Base-by-base conservation (phyloP, 768 basidiomycete genomes). In the Boletellus ananas region DNA sequence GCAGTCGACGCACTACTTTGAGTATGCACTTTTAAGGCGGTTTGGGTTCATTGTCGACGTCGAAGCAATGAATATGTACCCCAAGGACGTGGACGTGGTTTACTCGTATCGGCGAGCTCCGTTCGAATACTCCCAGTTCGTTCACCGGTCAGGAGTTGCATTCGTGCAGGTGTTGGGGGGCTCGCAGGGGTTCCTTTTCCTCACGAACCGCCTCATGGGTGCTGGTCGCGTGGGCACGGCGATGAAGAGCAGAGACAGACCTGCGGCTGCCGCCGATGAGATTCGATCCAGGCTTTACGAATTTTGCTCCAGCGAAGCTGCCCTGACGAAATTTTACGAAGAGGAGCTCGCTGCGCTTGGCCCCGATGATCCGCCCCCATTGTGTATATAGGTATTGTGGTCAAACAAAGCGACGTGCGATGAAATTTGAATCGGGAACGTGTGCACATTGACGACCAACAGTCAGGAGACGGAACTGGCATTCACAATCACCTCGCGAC, bases 101-200 rank as follows among this genome's bases (percentile, higher is more conserved):
- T 98, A 97, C 70, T 89, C 88, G 9, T 98, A 97, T 64, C 85
- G 94, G 13, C 84, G 87, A 34, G 71, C 80, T 36, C 76, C 84
- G 4, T 90, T 83, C 72, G 76, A 79, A 55, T 80, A 92, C 68
- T 89, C 92, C 17, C 95, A 98, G 64, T 97, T 91, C 65, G 87
- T 96, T 27, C 95, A 96, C 62, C 83, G 85, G 43, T 81, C 87
- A 5, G 96, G 96, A 2, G 81, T 88, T 20, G 93, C 90, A 9
- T 92, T 97, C 62, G 83, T 93, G 9, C 93, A 96, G 64, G 85
- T 95, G 50, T 61, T 94, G 5, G 90, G 87, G 2, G 90, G 84
- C 2, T 66, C 76, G 4, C 75, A 85, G 47, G 93, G 94, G 0
- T 94, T 93, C 68, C 68, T 92, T 51, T 95, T 94, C 75, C 74